A percentile compares a stretch with the other conserved stretches of the same genome.
Conservation (phyloP, 768 basidiomycete species). For the Trametes maxima region DNA sequence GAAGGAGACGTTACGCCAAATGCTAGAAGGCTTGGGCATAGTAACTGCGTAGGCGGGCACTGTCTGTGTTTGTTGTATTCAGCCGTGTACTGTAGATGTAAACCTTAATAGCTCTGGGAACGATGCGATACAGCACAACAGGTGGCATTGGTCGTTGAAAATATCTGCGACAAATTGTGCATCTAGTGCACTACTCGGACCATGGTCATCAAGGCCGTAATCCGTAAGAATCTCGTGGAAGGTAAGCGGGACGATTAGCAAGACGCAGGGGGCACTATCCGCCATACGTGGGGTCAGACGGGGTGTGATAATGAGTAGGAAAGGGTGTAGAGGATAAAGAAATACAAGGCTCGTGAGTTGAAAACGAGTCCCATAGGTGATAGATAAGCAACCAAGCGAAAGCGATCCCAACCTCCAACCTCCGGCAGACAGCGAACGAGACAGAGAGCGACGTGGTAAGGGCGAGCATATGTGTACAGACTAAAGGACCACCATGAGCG, state of each 20-base stretch:
- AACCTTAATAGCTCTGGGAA: too few species aligned
- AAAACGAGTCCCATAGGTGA: slow-evolving; percentile 17
- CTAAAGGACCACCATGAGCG: not conserved
- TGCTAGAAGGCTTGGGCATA: slow-evolving; percentile 9
- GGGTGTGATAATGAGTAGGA: too few species aligned
- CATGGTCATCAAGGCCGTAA: slow-evolving; percentile 6
- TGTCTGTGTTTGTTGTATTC: not conserved
- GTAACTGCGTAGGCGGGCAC: not conserved
- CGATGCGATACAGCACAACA: not conserved
- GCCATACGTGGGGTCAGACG: too few species aligned
- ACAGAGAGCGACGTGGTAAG: not conserved
- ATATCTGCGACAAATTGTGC: not conserved
- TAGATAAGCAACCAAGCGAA: slow-evolving; percentile 3
- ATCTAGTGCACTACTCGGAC: not conserved
- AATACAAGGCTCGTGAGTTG: slow-evolving; percentile 1
- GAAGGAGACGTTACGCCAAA: slow-evolving; percentile 8
- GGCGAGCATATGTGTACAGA: slow-evolving; percentile 10
- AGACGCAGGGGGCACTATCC: not conserved
- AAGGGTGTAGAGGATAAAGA: not conserved
- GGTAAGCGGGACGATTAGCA: not conserved
- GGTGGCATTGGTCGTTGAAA: not conserved
- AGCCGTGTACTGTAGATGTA: too few species aligned
- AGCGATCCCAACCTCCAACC: not conserved
- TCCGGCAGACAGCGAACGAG: not conserved
- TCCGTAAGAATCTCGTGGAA: slow-evolving; percentile 1